Evolutionary conservation across 352 stramenopile genomes (phyloP).

Genomic region (Phytophthora multivora): DNA sequence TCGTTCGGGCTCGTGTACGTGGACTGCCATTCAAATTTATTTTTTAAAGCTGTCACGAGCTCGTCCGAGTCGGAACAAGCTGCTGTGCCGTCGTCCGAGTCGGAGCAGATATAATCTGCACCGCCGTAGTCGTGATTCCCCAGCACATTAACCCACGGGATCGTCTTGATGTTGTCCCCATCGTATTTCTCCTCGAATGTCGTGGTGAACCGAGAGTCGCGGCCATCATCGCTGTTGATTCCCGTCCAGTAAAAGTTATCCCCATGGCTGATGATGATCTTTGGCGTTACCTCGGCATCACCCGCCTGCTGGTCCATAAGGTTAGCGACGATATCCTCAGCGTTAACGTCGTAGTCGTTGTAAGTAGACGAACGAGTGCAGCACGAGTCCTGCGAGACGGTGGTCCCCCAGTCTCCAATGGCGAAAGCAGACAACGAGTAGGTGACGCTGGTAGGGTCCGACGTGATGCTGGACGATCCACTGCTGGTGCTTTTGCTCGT

Average conservation of each 20-base stretch:
- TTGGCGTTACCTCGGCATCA: slow-evolving; percentile 43
- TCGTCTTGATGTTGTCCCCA: slow-evolving; percentile 44
- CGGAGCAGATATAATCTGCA: slow-evolving; percentile 54
- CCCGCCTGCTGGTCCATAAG: slow-evolving; percentile 64
- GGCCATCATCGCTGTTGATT: slow-evolving; percentile 47
- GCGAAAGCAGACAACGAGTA: slow-evolving; percentile 65
- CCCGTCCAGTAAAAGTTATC: slow-evolving; percentile 73
- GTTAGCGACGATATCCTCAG: slow-evolving; percentile 55
- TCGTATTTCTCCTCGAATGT: slow-evolving; percentile 56
- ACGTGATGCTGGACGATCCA: slow-evolving; percentile 29
- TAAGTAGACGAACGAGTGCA: slow-evolving; percentile 57
- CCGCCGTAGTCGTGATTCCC: slow-evolving; percentile 71
- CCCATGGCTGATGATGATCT: slow-evolving; percentile 62
- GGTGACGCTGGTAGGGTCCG: slow-evolving; percentile 29
- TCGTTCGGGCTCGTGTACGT: slow-evolving; percentile 55
- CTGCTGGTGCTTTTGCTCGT: slow-evolving; percentile 20
- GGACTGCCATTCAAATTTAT: slow-evolving; percentile 50
- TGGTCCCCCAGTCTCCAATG: slow-evolving; percentile 81
- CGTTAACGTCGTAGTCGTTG: slow-evolving; percentile 64
- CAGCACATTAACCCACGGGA: slow-evolving; percentile 67
- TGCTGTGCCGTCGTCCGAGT: slow-evolving; percentile 23
- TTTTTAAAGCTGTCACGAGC: slow-evolving; percentile 32
- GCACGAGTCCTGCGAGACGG: slow-evolving; percentile 59
- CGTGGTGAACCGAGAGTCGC: slow-evolving; percentile 47
- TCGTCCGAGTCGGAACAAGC: slow-evolving; percentile 35